Percentiles rank a stretch among this genome's conserved stretches.
These are phyloP conservation scores for Chenopodium suecicum DNA, from an alignment of 148 eudicot species.

Conservation along the genomic window DNA sequence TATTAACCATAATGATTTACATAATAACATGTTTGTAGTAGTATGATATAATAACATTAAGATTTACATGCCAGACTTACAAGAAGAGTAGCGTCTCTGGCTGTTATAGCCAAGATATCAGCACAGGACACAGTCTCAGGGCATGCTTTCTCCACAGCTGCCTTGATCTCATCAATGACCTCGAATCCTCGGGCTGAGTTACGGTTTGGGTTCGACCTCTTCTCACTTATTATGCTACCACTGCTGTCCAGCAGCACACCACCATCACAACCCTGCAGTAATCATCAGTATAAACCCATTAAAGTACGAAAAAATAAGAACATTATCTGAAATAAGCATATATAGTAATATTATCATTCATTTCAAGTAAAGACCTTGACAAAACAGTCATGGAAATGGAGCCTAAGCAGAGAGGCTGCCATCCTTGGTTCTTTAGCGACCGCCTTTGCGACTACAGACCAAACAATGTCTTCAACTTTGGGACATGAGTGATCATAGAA, in stretches of 20 bases:
- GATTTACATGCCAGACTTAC: slow-evolving; percentile 29
- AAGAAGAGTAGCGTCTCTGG: slow-evolving; percentile 49
- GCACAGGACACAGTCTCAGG: slow-evolving; percentile 65
- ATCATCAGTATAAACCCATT: background rate
- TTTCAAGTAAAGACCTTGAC: slow-evolving; percentile 40
- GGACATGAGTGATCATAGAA: slow-evolving; percentile 54
- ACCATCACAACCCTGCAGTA: slow-evolving; percentile 58
- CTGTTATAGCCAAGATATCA: slow-evolving; percentile 51
- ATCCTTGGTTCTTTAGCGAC: slow-evolving; percentile 54
- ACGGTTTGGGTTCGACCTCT: slow-evolving; percentile 46
- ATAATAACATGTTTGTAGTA: too few species aligned
- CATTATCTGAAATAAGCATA: too few species aligned
- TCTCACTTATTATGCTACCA: slow-evolving; percentile 47
- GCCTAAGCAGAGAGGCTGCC: slow-evolving; percentile 65
- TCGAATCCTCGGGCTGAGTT: slow-evolving; percentile 58
- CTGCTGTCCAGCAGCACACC: slow-evolving; percentile 51
- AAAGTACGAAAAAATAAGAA: background rate
- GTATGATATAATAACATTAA: background rate
- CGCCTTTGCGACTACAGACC: slow-evolving; percentile 49
- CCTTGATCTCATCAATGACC: slow-evolving; percentile 53
- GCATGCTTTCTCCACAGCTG: slow-evolving; percentile 56
- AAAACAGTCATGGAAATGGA: slow-evolving; percentile 67
- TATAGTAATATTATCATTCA: too few species aligned
- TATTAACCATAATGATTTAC: too few species aligned
- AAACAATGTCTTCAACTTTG: slow-evolving; percentile 39